Evolutionary conservation across 805 yeast species (phyloP), one percentile per base, ranked within the genome.

Genomic region (Candida sakaeoensis): DNA sequence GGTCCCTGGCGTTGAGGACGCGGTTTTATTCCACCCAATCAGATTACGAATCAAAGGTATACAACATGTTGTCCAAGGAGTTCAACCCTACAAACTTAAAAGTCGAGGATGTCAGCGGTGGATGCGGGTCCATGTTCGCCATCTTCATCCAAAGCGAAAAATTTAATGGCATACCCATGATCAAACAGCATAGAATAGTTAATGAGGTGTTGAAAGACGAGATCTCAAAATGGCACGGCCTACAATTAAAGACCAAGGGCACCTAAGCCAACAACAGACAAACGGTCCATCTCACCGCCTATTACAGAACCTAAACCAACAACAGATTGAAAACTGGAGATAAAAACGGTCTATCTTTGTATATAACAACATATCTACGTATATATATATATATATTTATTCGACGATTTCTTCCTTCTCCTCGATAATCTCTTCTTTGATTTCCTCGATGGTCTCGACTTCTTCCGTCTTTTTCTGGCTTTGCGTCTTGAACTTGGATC

Each of bases 51-150:
- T 57, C 65, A 37, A 70, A 80, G 56, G 75, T 89, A 18, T 81
- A 67, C 53, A 63, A 70, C 18, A 78, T 78, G 41, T 65, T 89
- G 28, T 52, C 69, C 8, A 59, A 68, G 17, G 72, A 72, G 40
- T 75, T 91, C 35, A 49, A 66, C 5, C 97, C 99, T 2, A 58
- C 63, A 22, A 62, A 61, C 25, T 64, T 90, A 33, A 70, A 72
- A 19, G 97, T 91, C 5, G 69, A 72, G 47, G 98, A 91, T 57
- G 80, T 91, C 7, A 82, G 93, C 19, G 98, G 71, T 14, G 99
- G 99, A 1, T 93, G 99, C 63, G 99, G 99, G 1, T 89, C 97
- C 5, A 93, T 93, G 99, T 93, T 88, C 64, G 88, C 95, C 35
- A 91, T 93, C 37, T 66, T 72, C 43, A 76, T 93, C 13, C 84